Conservation (phyloP, 441 rosid species). For the Mallotus repandus region DNA sequence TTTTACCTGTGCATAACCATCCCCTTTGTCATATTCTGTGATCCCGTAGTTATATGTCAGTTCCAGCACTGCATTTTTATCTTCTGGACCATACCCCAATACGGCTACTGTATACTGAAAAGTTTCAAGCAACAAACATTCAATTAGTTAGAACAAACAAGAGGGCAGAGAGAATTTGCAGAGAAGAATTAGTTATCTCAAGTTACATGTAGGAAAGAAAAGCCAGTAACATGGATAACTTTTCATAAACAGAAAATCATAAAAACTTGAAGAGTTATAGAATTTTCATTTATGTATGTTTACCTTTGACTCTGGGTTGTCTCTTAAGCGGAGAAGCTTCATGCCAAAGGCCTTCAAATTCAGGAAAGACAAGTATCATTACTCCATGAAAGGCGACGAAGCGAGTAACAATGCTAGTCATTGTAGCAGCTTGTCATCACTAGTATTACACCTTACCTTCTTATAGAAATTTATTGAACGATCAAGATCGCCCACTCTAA, state of each 20-base stretch:
- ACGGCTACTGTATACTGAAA: constrained; percentile 67
- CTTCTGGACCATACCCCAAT: constrained; percentile 96
- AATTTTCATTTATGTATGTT: background rate
- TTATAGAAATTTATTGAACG: constrained; percentile 69
- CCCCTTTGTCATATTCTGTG: constrained; percentile 78
- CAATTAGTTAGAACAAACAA: no score
- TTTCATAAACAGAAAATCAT: background rate
- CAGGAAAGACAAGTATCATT: constrained; percentile 12
- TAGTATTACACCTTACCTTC: constrained; percentile 45
- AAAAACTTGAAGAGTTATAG: background rate
- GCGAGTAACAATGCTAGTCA: no score
- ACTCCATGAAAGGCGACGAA: background rate
- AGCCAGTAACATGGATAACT: background rate
- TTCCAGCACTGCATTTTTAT: constrained; percentile 72
- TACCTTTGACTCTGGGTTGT: constrained; percentile 74
- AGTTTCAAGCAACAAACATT: background rate
- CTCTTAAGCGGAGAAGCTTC: constrained; percentile 74
- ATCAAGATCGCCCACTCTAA: constrained; percentile 89
- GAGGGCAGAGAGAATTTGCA: background rate
- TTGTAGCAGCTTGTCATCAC: constrained; percentile 1
- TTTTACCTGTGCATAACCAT: constrained; percentile 81
- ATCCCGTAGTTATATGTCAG: constrained; percentile 88
- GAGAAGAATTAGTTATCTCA: background rate
- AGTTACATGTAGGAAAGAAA: background rate
- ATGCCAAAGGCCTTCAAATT: constrained; percentile 76